phyloP scores from a whole-genome alignment of 306 rosid species.

The Inga oerstediana region DNA sequence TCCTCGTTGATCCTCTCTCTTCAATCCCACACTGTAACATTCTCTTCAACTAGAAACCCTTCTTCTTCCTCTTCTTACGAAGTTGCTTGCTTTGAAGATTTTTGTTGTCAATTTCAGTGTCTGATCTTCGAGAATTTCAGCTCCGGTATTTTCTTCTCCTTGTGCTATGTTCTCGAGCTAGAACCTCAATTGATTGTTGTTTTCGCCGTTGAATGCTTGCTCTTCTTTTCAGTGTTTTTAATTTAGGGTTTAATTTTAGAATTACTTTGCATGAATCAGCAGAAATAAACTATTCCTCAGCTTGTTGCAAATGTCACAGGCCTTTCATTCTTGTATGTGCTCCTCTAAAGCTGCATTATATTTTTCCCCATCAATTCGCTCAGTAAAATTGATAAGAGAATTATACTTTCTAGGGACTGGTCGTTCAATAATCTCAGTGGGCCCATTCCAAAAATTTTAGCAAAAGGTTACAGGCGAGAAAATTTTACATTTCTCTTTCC shows the following conservation, averaged over 20 bases:
- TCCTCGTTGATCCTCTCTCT: background rate
- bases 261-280: constrained; percentile 31
- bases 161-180: background rate
- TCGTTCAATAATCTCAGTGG: constrained; percentile 95
- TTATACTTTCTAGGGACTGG: constrained; percentile 64
- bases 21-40: constrained; percentile 45
- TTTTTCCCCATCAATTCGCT: constrained; percentile 16
- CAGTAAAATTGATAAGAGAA: constrained; percentile 19
- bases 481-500: background rate
- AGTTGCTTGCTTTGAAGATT: background rate
- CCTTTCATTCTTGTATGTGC: constrained; percentile 81
- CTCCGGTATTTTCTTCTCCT: background rate
- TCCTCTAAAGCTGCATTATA: constrained; percentile 23
- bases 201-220: background rate
- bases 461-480: constrained; percentile 84
- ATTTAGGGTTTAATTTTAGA: constrained; percentile 40
- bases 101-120: background rate
- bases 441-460: constrained; percentile 83
- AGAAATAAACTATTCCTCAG: constrained; percentile 79
- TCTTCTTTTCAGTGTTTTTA: background rate
- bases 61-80: too few species aligned
- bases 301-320: constrained; percentile 76
- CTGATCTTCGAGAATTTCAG: background rate
- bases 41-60: too few species aligned
- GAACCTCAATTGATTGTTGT: background rate